Percentiles rank a stretch among this genome's conserved stretches.
phyloP scores from a whole-genome alignment of 2,329 filamentous ascomycete genomes.

The Talaromyces sp. region DNA sequence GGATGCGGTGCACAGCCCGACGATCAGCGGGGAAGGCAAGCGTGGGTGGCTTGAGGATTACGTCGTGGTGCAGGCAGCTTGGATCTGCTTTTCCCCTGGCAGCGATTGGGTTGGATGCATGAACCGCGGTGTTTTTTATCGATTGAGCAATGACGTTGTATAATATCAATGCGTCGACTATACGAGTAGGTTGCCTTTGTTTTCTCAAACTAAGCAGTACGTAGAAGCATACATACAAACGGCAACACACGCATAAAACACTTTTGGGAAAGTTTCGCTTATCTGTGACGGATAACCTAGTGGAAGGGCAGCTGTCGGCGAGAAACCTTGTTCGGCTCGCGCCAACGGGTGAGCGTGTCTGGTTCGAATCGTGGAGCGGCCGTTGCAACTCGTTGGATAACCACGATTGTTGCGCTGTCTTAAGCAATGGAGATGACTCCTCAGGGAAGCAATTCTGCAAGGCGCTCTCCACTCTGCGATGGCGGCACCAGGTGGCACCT shows the following conservation, averaged over 20 bases:
- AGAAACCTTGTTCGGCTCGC: slow-evolving; percentile 30
- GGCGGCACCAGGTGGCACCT: slow-evolving; percentile 51
- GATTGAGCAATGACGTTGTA: not conserved
- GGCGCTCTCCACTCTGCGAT: slow-evolving; percentile 49
- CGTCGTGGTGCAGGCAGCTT: not conserved
- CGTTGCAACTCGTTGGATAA: slow-evolving; percentile 50
- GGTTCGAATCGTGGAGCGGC: slow-evolving; percentile 51
- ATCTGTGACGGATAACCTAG: slow-evolving; percentile 40
- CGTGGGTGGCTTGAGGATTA: not conserved
- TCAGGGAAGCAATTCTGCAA: slow-evolving; percentile 58
- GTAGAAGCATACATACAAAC: too few relatives aligned
- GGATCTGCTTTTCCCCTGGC: not conserved
- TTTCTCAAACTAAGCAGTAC: too few relatives aligned
- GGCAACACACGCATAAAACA: too few relatives aligned
- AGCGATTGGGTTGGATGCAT: not conserved
- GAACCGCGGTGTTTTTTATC: not conserved
- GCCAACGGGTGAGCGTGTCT: slow-evolving; percentile 44
- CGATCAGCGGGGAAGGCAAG: not conserved
- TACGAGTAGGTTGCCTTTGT: too few relatives aligned
- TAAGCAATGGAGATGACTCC: slow-evolving; percentile 51
- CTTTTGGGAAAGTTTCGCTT: not conserved
- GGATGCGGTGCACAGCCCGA: not conserved
- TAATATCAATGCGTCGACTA: not conserved
- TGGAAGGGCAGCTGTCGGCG: slow-evolving; percentile 34
- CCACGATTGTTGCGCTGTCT: slow-evolving; percentile 47